phyloP scores from a whole-genome alignment of 768 basidiomycete species.

The Trametes gibbosa region DNA sequence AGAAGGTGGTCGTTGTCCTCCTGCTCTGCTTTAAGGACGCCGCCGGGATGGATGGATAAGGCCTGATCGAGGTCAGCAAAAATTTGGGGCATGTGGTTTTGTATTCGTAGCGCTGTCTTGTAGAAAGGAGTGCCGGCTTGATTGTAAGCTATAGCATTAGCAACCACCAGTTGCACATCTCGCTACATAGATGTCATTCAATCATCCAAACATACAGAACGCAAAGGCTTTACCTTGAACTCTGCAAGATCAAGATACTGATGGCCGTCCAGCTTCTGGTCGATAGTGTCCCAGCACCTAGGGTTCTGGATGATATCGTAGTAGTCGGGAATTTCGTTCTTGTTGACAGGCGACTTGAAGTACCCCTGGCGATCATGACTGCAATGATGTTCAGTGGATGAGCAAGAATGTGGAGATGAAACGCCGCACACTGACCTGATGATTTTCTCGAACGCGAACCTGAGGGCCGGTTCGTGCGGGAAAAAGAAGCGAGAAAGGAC shows the following conservation, averaged over 20 bases:
- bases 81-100: constrained; percentile 38
- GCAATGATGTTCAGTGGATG: not conserved
- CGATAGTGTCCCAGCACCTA: constrained; percentile 87
- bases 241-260: constrained; percentile 75
- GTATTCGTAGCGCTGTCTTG: constrained; percentile 66
- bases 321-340: constrained; percentile 82
- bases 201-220: not conserved
- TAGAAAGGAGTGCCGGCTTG: constrained; percentile 67
- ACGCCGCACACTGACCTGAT: constrained; percentile 48
- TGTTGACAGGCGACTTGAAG: constrained; percentile 84
- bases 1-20: not conserved
- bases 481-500: constrained; percentile 65
- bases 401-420: not conserved
- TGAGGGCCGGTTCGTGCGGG: constrained; percentile 58
- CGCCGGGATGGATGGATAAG: not conserved
- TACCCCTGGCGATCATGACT: constrained; percentile 73
- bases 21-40: constrained; percentile 3
- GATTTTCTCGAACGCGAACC: constrained; percentile 68
- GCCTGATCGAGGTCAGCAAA: constrained; percentile 40
- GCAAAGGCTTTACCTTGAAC: constrained; percentile 56
- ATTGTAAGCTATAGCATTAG: constrained; percentile 89
- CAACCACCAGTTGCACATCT: constrained; percentile 80
- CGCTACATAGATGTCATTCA: constrained; percentile 39
- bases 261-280: constrained; percentile 74
- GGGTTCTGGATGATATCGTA: constrained; percentile 82